Evolutionary conservation across 805 yeast species (phyloP), one percentile per base, ranked within the genome.

Genomic region (Jamesozyma rosinii): DNA sequence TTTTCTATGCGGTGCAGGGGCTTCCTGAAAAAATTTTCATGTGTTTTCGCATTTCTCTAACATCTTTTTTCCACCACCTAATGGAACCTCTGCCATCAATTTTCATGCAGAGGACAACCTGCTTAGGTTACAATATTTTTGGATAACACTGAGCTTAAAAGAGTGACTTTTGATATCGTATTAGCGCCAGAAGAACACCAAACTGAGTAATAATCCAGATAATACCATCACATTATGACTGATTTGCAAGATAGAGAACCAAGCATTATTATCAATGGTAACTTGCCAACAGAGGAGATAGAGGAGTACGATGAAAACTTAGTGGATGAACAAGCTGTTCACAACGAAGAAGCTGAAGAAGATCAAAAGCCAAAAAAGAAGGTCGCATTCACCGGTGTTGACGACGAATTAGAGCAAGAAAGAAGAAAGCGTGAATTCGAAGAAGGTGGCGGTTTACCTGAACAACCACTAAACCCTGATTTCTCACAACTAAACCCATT

Each of bases 391-490:
- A 88, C 88, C 32, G 81, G 75, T 27, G 64, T 80, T 27, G 86
- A 81, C 40, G 74, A 65, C 37, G 85, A 78, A 50, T 77, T 74
- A 47, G 86, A 78, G 47, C 95, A 82, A 59, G 95, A 83, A 64
- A 76, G 74, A 48, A 81, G 87, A 57, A 73, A 74, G 57, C 74
- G 79, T 60, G 97, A 90, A 64, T 89, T 92, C 56, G 94, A 86
- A 73, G 97, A 87, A 67, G 96, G 97, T 65, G 97, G 97, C 46
- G 98, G 98, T 42, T 76, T 92, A 46, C 98, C 98, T 43, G 95
- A 84, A 64, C 98, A 92, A 69, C 95, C 96, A 45, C 82, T 75
- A 33, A 72, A 85, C 67, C 95, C 95, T 45, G 96, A 89, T 62
- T 83, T 90, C 58, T 52, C 83, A 34, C 62, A 69, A 52, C 69